These are phyloP conservation scores for Ceratocystis destructans DNA, from an alignment of 2,329 filamentous ascomycete genomes.

Conservation along the genomic window DNA sequence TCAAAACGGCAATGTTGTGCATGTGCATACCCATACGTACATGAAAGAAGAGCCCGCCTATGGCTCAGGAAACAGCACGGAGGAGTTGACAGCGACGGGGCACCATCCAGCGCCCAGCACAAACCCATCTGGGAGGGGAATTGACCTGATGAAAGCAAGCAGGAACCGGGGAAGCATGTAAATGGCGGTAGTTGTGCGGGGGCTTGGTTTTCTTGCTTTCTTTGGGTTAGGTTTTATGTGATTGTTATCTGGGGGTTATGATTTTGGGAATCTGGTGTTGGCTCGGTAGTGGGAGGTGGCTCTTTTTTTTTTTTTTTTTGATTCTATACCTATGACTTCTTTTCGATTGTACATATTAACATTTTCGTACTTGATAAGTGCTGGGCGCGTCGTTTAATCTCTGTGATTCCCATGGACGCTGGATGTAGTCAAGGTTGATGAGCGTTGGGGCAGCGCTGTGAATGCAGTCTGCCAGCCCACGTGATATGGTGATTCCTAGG, in stretches of 20 bases:
- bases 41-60: slow-evolving; percentile 11
- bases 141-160: not conserved
- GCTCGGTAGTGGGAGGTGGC: not conserved
- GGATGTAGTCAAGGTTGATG: too few species aligned
- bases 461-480: too few species aligned
- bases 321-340: not conserved
- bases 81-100: slow-evolving; percentile 5
- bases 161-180: slow-evolving; percentile 2
- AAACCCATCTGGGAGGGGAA: not conserved
- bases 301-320: not conserved
- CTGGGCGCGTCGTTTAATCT: not conserved
- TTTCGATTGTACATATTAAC: not conserved
- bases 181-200: not conserved
- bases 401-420: too few species aligned
- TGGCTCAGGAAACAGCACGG: slow-evolving; percentile 7
- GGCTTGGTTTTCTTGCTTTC: not conserved
- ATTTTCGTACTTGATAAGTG: not conserved
- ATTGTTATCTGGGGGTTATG: not conserved
- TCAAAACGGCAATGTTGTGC: slow-evolving; percentile 13
- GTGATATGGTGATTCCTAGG: not conserved
- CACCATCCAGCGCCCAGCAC: not conserved
- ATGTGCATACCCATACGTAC: slow-evolving; percentile 11
- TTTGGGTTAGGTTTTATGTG: slow-evolving; percentile 5
- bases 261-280: not conserved
- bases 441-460: too few species aligned